phyloP scores from a whole-genome alignment of 805 yeast species.

The Vanderwaltozyma yarrowii region DNA sequence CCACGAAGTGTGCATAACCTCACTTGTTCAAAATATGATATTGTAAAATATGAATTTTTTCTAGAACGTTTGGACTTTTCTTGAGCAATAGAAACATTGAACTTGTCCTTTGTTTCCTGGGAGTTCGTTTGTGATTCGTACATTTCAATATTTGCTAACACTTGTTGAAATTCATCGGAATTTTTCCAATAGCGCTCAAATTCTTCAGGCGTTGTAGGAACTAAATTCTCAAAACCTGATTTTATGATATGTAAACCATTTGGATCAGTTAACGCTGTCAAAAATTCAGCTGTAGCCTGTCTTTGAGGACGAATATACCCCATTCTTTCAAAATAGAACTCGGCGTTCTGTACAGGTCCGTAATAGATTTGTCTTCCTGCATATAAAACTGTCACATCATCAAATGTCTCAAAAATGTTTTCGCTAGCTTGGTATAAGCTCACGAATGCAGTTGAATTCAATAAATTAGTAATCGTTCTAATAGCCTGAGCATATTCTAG shows the following conservation, averaged over 20 bases:
- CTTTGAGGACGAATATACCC: slow-evolving; percentile 49
- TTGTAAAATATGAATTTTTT: slow-evolving; percentile 20
- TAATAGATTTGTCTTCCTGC: slow-evolving; percentile 46
- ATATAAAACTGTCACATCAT: slow-evolving; percentile 43
- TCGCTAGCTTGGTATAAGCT: slow-evolving; percentile 53
- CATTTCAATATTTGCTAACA: slow-evolving; percentile 36
- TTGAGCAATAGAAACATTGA: slow-evolving; percentile 22
- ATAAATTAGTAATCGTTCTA: slow-evolving; percentile 41
- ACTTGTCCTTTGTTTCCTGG: slow-evolving; percentile 28
- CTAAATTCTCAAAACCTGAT: slow-evolving; percentile 38
- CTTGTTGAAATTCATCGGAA: slow-evolving; percentile 31
- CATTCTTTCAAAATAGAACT: slow-evolving; percentile 42
- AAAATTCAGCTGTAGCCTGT: slow-evolving; percentile 52
- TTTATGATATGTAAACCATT: slow-evolving; percentile 31
- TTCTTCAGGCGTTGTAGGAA: slow-evolving; percentile 51
- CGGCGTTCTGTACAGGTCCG: slow-evolving; percentile 42
- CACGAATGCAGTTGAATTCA: slow-evolving; percentile 43
- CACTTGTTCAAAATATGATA: slow-evolving; percentile 37
- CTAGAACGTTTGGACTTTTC: slow-evolving; percentile 22
- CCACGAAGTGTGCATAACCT: slow-evolving; percentile 41
- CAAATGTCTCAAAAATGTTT: slow-evolving; percentile 44
- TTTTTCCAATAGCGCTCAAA: slow-evolving; percentile 37
- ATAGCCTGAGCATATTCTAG: slow-evolving; percentile 53
- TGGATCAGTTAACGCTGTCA: slow-evolving; percentile 53
- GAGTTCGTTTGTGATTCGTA: slow-evolving; percentile 19